phyloP scores from a whole-genome alignment of 2,329 filamentous ascomycete genomes.

The Fusarium beomiforme region DNA sequence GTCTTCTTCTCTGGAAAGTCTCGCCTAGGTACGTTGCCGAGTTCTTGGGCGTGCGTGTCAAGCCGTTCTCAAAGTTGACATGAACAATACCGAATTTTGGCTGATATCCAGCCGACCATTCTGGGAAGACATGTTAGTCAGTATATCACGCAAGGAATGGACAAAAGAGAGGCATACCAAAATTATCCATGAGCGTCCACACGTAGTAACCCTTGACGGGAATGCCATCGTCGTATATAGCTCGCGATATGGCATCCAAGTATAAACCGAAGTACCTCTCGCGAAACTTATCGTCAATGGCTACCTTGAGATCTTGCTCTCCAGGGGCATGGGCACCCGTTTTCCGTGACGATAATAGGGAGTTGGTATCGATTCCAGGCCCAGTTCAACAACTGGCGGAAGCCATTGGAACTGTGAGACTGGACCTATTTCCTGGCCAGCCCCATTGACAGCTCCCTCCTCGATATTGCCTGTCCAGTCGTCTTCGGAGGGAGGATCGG shows the following conservation, averaged over 20 bases:
- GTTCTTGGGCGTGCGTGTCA: constrained; percentile 52
- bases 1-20: background rate
- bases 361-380: constrained; percentile 31
- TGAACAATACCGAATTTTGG: constrained; percentile 52
- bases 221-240: background rate
- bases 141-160: background rate
- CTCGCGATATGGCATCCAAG: background rate
- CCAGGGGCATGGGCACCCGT: background rate
- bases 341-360: background rate
- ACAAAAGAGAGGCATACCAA: background rate
- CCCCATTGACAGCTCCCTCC: constrained; percentile 1
- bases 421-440: constrained; percentile 13
- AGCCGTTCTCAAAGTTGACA: constrained; percentile 48
- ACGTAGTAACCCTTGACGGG: background rate
- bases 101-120: constrained; percentile 52
- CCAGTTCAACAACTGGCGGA: constrained; percentile 39
- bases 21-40: constrained; percentile 37
- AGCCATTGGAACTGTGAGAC: constrained; percentile 16
- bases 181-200: constrained; percentile 6
- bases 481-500: constrained; percentile 31
- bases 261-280: background rate
- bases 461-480: constrained; percentile 33
- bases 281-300: background rate
- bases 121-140: background rate
- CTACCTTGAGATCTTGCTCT: background rate